These are phyloP conservation scores for Carex cristatella DNA, from an alignment of 176 grass and related monocot species.

Conservation along the genomic window DNA sequence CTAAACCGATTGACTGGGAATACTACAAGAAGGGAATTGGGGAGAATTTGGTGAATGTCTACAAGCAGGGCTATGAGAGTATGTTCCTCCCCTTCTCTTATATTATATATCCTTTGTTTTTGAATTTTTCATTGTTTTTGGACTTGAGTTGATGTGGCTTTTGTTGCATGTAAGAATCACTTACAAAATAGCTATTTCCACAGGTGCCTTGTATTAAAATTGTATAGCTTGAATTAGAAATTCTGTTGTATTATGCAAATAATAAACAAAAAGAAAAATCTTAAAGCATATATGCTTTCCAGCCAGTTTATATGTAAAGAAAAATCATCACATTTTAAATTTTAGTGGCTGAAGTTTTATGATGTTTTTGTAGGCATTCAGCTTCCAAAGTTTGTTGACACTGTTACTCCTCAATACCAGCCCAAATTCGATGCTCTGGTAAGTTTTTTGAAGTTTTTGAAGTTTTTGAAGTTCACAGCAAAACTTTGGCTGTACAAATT, in stretches of 20 bases:
- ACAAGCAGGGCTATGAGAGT: constrained; percentile 88
- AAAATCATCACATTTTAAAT: neutral
- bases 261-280: neutral
- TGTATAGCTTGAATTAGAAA: neutral
- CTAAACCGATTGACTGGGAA: constrained; percentile 76
- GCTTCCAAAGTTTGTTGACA: constrained; percentile 87
- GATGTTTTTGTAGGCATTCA: constrained; percentile 54
- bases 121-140: neutral
- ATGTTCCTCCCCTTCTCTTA: constrained; percentile 17
- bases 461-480: neutral
- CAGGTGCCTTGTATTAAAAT: neutral
- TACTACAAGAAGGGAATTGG: constrained; percentile 89
- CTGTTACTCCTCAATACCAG: constrained; percentile 80
- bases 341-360: neutral
- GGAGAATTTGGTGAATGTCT: constrained; percentile 65
- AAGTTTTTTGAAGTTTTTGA: constrained; percentile 16
- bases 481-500: neutral
- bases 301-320: neutral
- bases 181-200: neutral
- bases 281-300: neutral
- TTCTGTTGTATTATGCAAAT: neutral
- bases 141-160: neutral
- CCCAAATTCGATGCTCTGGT: constrained; percentile 92
- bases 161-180: neutral
- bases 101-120: neutral